These are phyloP conservation scores for Hygrophoropsis aurantiaca DNA, from an alignment of 768 basidiomycete genomes.

Conservation along the genomic window DNA sequence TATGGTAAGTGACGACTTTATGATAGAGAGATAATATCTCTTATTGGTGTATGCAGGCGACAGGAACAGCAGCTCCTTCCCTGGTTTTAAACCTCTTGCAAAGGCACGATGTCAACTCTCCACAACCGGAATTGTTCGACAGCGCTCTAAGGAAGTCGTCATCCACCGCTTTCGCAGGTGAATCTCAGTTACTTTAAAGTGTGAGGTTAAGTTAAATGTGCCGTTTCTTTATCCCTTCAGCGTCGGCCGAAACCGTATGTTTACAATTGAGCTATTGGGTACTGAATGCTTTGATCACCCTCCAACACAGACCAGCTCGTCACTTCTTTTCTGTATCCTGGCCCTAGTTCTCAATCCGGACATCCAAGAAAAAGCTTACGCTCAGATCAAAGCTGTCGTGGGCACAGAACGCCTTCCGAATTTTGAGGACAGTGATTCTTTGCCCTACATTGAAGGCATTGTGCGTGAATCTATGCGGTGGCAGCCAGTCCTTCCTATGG, in stretches of 20 bases:
- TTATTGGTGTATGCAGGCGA: background rate
- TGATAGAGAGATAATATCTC: background rate
- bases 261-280: background rate
- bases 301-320: slow-evolving; percentile 6
- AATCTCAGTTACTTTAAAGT: background rate
- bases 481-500: slow-evolving; percentile 11
- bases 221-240: background rate
- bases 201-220: background rate
- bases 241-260: slow-evolving; percentile 14
- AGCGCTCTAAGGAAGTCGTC: slow-evolving; percentile 8
- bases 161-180: slow-evolving; percentile 11
- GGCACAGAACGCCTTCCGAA: slow-evolving; percentile 15
- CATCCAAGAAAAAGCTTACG: slow-evolving; percentile 13
- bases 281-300: no score
- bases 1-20: slow-evolving; percentile 18
- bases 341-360: slow-evolving; percentile 17
- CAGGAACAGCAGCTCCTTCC: slow-evolving; percentile 6
- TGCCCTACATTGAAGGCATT: slow-evolving; percentile 15
- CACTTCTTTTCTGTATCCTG: slow-evolving; percentile 10
- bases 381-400: slow-evolving; percentile 19
- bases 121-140: slow-evolving; percentile 4
- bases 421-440: slow-evolving; percentile 7
- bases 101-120: slow-evolving; percentile 7
- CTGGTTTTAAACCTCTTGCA: slow-evolving; percentile 14
- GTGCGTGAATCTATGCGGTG: slow-evolving; percentile 15